Evolutionary conservation across 805 yeast species (phyloP).

Genomic region (Clavispora vitiphila): DNA sequence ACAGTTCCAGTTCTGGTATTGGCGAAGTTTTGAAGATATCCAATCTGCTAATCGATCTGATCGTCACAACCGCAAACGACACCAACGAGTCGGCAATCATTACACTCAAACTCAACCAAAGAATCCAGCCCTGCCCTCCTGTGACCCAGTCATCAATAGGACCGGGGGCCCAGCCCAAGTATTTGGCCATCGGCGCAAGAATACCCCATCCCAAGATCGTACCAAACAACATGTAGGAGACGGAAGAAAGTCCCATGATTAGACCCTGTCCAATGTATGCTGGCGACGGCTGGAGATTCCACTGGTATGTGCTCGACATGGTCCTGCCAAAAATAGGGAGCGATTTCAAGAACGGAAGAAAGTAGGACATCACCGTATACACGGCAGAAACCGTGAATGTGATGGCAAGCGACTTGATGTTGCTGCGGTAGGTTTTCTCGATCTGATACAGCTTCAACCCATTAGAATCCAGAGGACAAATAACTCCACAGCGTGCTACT

Average conservation of each 20-base stretch:
- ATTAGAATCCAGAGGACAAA: constrained; percentile 13
- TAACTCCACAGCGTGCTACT: constrained; percentile 8
- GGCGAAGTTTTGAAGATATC: constrained; percentile 1
- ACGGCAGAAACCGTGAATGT: constrained; percentile 68
- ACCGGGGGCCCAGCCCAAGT: constrained; percentile 83
- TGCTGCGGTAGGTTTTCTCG: constrained; percentile 41
- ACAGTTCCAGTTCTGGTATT: neutral
- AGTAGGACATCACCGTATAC: constrained; percentile 69
- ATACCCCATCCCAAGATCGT: constrained; percentile 89
- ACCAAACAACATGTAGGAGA: constrained; percentile 86
- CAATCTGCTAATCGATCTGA: constrained; percentile 32
- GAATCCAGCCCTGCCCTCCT: constrained; percentile 96
- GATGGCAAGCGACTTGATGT: constrained; percentile 51
- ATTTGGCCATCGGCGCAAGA: constrained; percentile 73
- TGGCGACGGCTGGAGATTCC: constrained; percentile 95
- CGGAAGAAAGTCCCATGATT: constrained; percentile 93
- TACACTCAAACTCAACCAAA: constrained; percentile 88
- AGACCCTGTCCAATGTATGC: constrained; percentile 98
- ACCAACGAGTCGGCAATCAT: constrained; percentile 92
- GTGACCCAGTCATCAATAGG: constrained; percentile 86
- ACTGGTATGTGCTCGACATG: constrained; percentile 60
- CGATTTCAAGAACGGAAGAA: constrained; percentile 60
- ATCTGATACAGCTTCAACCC: constrained; percentile 5
- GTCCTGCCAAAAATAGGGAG: constrained; percentile 72
- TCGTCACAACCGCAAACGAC: constrained; percentile 62